phyloP scores from a whole-genome alignment of 768 basidiomycete genomes.

The Termitomyces sp. region DNA sequence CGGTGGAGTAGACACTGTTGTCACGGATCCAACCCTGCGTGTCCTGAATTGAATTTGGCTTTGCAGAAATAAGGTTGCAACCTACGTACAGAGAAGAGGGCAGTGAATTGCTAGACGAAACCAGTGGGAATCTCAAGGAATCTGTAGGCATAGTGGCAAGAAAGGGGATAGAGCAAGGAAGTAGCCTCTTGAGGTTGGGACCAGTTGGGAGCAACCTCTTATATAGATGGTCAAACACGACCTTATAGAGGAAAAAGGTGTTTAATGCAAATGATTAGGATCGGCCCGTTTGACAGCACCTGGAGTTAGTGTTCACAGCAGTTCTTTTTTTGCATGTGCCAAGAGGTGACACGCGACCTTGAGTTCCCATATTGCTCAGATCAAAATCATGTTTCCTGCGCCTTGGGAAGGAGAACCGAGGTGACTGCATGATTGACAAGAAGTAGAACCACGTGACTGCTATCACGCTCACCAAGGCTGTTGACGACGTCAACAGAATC shows the following conservation, averaged over 20 bases:
- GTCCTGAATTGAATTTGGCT: background rate
- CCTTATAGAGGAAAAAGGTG: background rate
- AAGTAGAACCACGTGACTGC: constrained; percentile 10
- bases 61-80: background rate
- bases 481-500: constrained; percentile 3
- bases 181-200: too few species aligned
- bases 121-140: background rate
- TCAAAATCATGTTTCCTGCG: background rate
- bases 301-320: background rate
- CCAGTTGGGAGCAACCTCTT: too few species aligned
- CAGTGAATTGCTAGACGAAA: background rate
- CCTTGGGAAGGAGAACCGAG: background rate
- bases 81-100: background rate
- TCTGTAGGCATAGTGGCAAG: background rate
- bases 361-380: too few species aligned
- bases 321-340: background rate
- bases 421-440: too few species aligned
- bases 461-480: constrained; percentile 2
- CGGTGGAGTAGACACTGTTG: background rate
- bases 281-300: background rate
- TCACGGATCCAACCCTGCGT: background rate
- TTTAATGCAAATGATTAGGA: background rate
- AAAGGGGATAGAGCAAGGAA: background rate
- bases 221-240: background rate
- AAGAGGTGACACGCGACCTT: background rate